phyloP scores from a whole-genome alignment of 371 early-diverging fungal species.

The Mucor sp. region DNA sequence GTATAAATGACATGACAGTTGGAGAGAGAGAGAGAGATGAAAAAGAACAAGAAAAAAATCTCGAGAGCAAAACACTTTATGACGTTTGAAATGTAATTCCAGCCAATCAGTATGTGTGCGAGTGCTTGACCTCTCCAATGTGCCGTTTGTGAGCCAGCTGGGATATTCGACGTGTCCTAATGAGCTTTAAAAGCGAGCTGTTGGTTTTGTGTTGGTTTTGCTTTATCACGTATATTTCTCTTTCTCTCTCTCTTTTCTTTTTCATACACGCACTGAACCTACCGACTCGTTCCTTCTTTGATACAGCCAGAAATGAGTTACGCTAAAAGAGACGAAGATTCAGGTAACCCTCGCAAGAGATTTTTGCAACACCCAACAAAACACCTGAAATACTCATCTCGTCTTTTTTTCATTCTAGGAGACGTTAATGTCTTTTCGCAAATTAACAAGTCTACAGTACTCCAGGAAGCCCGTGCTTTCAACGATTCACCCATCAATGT shows the following conservation, averaged over 20 bases:
- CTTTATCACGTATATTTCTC: conserved; percentile 10
- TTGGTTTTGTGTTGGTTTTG: not conserved
- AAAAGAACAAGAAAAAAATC: conserved; percentile 2
- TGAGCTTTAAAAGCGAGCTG: not conserved
- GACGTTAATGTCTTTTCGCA: conserved; percentile 59
- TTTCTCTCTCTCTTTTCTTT: not conserved
- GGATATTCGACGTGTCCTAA: conserved; percentile 8
- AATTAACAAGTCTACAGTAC: conserved; percentile 90
- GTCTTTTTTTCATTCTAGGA: conserved; percentile 17
- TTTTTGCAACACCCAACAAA: not conserved
- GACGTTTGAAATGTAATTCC: not conserved
- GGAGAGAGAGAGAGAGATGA: not conserved
- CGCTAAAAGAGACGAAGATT: conserved; percentile 65
- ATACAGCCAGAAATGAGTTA: conserved; percentile 54
- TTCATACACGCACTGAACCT: not conserved
- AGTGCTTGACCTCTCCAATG: too few relatives aligned
- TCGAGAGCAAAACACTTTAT: not conserved
- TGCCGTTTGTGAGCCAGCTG: not conserved
- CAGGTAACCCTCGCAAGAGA: conserved; percentile 26
- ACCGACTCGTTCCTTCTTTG: not conserved
- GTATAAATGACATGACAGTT: conserved; percentile 13
- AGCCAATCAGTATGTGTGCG: not conserved
- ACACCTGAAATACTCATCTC: not conserved
- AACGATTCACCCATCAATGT: conserved; percentile 96
- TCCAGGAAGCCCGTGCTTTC: conserved; percentile 97